Evolutionary conservation across 441 rosid species (phyloP), one percentile per base, ranked within the genome.

Genomic region (Rhodomyrtus psidioides): DNA sequence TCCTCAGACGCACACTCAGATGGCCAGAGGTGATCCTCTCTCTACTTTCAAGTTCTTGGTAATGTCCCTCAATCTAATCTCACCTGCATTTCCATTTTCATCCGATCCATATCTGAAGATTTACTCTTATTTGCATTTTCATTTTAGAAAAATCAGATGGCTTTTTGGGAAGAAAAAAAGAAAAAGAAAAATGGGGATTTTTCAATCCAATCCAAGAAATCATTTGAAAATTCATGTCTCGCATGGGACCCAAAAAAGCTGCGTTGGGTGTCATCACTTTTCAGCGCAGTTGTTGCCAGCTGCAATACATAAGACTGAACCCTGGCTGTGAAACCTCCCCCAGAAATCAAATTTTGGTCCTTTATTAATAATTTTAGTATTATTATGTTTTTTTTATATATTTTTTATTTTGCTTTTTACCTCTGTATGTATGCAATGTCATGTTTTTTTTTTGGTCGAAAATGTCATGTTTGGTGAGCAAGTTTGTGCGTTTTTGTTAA

Each of bases 41-140:
- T 94, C 98, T 84, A 89, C 92, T 87, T 91, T 96, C 93, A 95
- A 87, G 85, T 93, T 97, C 90, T 87, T 92, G 94, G 98, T 93
- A 91, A 70, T 21, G 62, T 82, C 30, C 54, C 51, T 85, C 28
- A 0, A 34, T 65, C 79, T 62, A 39, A 70, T 39, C 79, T 70
- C 79, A 10, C n/a, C 13, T 21, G 16, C 79, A 39, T 70, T 70
- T 39, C 79, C 79, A 34, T 65, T 34, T 34, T 19, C 74, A 60
- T 28, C 75, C 79, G 0, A 70, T 49, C 79, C 79, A 70, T 39
- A 2, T 70, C 49, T 70, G 79, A 34, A 39, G 7, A 5, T 10
- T 21, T 21, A 1, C 19, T 42, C 49, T 70, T 39, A 70, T 39
- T 70, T 39, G n/a, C 79, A 70, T 39, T 70, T 34, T 39, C 10